Evolutionary conservation across 768 basidiomycete species (phyloP).

Genomic region (Tulasnella calospora): DNA sequence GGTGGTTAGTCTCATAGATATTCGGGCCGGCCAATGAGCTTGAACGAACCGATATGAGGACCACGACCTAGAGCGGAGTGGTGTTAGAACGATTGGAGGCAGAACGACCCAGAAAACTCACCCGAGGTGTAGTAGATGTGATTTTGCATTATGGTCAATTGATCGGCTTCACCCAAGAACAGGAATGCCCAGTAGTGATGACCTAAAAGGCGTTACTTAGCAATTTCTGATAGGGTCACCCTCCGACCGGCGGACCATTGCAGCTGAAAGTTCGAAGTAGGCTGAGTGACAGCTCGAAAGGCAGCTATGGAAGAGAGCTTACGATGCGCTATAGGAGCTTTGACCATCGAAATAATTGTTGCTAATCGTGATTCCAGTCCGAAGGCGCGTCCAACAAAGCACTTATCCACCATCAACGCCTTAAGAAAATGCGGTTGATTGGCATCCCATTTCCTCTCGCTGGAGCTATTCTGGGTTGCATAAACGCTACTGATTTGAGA

Average conservation of each 20-base stretch:
- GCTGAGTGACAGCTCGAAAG: background rate
- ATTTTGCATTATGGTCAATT: background rate
- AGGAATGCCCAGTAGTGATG: background rate
- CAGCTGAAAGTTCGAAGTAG: background rate
- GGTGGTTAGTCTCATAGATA: background rate
- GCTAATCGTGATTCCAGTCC: background rate
- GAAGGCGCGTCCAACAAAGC: too few species aligned
- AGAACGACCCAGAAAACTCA: background rate
- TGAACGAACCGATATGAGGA: background rate
- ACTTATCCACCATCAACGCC: too few species aligned
- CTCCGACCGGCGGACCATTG: background rate
- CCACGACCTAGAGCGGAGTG: background rate
- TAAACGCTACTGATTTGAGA: too few species aligned
- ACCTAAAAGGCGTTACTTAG: background rate
- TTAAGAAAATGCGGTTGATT: too few species aligned
- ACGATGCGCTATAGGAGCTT: background rate
- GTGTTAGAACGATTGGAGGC: background rate
- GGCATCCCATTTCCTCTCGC: too few species aligned
- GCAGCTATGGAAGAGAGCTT: background rate
- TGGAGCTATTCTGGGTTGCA: too few species aligned
- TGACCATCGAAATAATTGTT: background rate
- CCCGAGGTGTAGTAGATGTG: background rate
- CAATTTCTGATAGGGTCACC: too few species aligned
- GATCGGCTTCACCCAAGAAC: background rate
- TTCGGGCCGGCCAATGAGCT: background rate